These are phyloP conservation scores for Lactuca sativa DNA, from an alignment of 129 eudicot genomes.

Conservation along the genomic window DNA sequence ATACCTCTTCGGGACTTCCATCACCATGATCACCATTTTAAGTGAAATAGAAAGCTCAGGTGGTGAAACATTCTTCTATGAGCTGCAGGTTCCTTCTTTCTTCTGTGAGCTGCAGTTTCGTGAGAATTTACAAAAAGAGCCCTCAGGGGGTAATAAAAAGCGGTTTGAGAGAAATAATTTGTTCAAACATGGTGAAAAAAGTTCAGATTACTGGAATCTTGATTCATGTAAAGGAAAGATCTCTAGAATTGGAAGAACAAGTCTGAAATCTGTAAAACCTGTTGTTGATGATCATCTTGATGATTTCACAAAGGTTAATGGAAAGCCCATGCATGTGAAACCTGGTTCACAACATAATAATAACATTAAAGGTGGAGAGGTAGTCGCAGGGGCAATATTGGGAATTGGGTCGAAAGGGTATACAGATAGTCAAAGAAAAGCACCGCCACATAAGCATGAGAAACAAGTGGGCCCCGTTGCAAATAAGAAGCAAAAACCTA, in stretches of 20 bases:
- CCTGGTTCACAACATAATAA: constrained; percentile 38
- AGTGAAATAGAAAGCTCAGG: too few relatives aligned
- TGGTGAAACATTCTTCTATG: too few relatives aligned
- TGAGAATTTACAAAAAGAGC: constrained; percentile 59
- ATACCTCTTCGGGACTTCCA: constrained; percentile 94
- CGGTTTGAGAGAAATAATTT: constrained; percentile 58
- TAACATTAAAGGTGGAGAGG: constrained; percentile 50
- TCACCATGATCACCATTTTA: constrained; percentile 99
- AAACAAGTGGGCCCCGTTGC: constrained; percentile 41
- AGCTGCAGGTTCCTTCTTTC: too few relatives aligned
- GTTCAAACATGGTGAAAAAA: constrained; percentile 55
- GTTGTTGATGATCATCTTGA: constrained; percentile 43
- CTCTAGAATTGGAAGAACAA: constrained; percentile 42
- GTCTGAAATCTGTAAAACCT: constrained; percentile 40
- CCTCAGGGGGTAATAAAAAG: constrained; percentile 39
- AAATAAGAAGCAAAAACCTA: constrained; percentile 54
- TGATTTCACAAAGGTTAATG: constrained; percentile 45
- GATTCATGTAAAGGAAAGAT: constrained; percentile 58
- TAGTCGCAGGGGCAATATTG: constrained; percentile 28
- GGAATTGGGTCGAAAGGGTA: constrained; percentile 47
- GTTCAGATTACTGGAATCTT: constrained; percentile 60
- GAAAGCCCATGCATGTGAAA: constrained; percentile 41
- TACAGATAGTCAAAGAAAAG: constrained; percentile 54
- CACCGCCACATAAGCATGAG: constrained; percentile 38
- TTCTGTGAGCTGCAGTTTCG: too few relatives aligned